Percentiles rank a stretch among this genome's conserved stretches.
phyloP scores from a whole-genome alignment of 352 stramenopile genomes.

The Pythium aquatile region DNA sequence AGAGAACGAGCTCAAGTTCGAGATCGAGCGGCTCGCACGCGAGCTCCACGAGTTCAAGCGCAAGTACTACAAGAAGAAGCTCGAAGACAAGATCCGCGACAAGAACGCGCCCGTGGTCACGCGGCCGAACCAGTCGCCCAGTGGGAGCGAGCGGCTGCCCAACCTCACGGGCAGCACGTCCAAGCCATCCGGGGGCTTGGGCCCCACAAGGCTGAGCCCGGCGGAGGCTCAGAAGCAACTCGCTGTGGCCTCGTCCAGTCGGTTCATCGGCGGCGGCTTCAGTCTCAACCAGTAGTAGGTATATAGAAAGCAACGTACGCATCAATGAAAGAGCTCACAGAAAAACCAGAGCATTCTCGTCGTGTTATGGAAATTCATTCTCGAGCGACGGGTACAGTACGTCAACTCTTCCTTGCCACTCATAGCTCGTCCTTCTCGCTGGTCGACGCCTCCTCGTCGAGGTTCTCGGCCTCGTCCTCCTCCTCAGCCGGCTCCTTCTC shows the following conservation, averaged over 20 bases:
- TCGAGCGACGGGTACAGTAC: not conserved
- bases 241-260: slow-evolving; percentile 80
- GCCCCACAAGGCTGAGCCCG: slow-evolving; percentile 35
- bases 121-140: slow-evolving; percentile 34
- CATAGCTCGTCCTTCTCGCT: slow-evolving; percentile 80
- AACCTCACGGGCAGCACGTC: slow-evolving; percentile 33
- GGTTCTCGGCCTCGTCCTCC: slow-evolving; percentile 47
- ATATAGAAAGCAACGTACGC: slow-evolving; percentile 17
- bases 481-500: slow-evolving; percentile 34
- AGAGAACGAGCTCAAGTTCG: slow-evolving; percentile 95
- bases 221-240: slow-evolving; percentile 83
- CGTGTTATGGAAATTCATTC: not conserved
- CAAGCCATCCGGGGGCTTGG: not conserved
- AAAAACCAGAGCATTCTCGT: not conserved
- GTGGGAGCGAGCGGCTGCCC: slow-evolving; percentile 29
- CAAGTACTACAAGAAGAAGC: slow-evolving; percentile 95
- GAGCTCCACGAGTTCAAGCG: slow-evolving; percentile 95
- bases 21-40: slow-evolving; percentile 90
- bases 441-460: slow-evolving; percentile 21
- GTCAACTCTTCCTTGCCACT: not conserved
- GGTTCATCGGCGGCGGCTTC: slow-evolving; percentile 92
- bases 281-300: slow-evolving; percentile 86
- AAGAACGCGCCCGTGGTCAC: slow-evolving; percentile 37
- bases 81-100: slow-evolving; percentile 82
- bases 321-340: too few species aligned